Conservation (phyloP, 176 grass and related monocot genomes). For the Calamus simplicifolius region DNA sequence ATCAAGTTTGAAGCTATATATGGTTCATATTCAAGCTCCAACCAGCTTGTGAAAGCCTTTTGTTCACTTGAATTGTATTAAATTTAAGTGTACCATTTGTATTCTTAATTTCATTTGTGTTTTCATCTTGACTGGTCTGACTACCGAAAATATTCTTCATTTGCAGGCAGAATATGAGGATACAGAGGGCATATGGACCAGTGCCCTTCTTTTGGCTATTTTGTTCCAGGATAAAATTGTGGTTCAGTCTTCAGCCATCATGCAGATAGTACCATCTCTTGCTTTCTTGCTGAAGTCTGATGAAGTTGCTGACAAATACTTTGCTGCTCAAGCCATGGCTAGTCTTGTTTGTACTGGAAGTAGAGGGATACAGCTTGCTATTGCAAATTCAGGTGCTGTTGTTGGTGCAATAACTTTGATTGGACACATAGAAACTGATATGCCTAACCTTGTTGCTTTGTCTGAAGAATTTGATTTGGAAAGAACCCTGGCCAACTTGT, state of each 20-base stretch:
- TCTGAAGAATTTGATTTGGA: slow-evolving; percentile 63
- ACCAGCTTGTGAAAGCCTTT: no score
- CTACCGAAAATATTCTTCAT: slow-evolving; percentile 19
- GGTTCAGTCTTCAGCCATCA: slow-evolving; percentile 67
- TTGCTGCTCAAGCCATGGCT: slow-evolving; percentile 86
- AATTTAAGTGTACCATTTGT: no score
- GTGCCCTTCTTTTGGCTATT: slow-evolving; percentile 77
- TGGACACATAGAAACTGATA: slow-evolving; percentile 65
- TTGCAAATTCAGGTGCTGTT: slow-evolving; percentile 93
- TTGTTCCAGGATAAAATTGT: slow-evolving; percentile 75
- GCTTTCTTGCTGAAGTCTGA: slow-evolving; percentile 80
- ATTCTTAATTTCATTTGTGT: no score
- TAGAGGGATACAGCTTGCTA: slow-evolving; percentile 61
- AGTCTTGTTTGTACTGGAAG: slow-evolving; percentile 73
- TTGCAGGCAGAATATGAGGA: slow-evolving; percentile 73
- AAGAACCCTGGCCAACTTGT: slow-evolving; percentile 70
- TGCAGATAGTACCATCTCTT: slow-evolving; percentile 59
- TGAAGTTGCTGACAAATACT: slow-evolving; percentile 56
- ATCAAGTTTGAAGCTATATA: no score
- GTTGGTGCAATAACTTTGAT: slow-evolving; percentile 63
- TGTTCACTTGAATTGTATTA: no score
- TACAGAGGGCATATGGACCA: slow-evolving; percentile 66
- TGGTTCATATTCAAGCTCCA: no score
- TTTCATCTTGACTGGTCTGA: no score
- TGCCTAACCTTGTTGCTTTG: slow-evolving; percentile 51